These are phyloP conservation scores for Colletotrichum melonis DNA, from an alignment of 2,329 filamentous ascomycete genomes.

Conservation along the genomic window DNA sequence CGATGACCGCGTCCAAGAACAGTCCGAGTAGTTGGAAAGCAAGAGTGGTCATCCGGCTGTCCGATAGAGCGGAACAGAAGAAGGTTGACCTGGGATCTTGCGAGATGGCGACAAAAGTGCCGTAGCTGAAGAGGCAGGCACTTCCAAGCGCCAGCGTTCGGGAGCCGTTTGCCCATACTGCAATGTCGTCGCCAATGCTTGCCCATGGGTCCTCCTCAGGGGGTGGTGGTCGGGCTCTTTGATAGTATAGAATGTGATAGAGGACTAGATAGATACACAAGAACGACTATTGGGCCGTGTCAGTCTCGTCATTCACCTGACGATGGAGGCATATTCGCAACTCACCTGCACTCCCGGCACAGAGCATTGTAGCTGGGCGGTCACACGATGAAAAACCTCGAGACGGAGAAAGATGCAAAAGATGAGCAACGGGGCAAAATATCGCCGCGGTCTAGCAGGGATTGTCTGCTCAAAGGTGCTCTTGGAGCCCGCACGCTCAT, in stretches of 20 bases:
- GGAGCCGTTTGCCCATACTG: conserved; percentile 58
- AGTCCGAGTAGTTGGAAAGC: conserved; percentile 58
- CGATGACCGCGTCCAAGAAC: conserved; percentile 57
- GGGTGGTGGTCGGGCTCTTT: conserved; percentile 40
- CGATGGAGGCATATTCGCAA: not conserved
- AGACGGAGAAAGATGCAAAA: conserved; percentile 58
- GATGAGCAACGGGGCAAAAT: conserved; percentile 57
- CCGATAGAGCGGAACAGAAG: conserved; percentile 59
- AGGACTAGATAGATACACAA: conserved; percentile 56
- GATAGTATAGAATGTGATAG: conserved; percentile 56
- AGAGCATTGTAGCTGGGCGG: conserved; percentile 62
- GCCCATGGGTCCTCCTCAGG: conserved; percentile 61
- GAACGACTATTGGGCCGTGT: conserved; percentile 52
- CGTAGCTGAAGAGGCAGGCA: conserved; percentile 53
- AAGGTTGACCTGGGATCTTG: conserved; percentile 59
- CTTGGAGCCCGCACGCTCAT: conserved; percentile 23
- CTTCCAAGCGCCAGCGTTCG: conserved; percentile 50
- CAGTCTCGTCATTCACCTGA: not conserved
- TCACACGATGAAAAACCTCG: conserved; percentile 59
- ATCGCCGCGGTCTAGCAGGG: conserved; percentile 59
- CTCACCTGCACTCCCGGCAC: conserved; percentile 60
- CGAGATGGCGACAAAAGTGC: conserved; percentile 53
- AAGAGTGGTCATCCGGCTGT: conserved; percentile 50
- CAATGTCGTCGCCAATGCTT: conserved; percentile 59
- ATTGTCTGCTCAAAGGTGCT: conserved; percentile 43